Evolutionary conservation across 2,329 filamentous ascomycete genomes (phyloP).

Genomic region (Colletotrichum sp.): DNA sequence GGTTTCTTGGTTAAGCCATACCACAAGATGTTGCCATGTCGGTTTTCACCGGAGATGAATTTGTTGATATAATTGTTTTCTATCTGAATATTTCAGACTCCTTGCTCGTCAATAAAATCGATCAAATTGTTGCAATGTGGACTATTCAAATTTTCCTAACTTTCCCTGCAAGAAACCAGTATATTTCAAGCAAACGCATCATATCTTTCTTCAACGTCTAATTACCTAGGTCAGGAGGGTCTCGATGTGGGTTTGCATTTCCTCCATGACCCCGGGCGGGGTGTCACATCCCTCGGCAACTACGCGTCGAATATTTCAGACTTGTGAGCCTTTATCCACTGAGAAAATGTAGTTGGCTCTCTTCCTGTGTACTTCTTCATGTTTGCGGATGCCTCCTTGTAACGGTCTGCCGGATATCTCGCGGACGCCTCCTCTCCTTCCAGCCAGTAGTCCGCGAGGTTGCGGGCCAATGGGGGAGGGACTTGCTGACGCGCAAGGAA

Average conservation of each 20-base stretch:
- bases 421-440: not conserved
- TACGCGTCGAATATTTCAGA: not conserved
- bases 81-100: not conserved
- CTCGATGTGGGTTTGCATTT: not conserved
- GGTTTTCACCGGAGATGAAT: not conserved
- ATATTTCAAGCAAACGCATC: not conserved
- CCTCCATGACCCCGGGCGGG: not conserved
- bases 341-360: not conserved
- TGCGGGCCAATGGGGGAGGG: not conserved
- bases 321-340: not conserved
- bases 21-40: not conserved
- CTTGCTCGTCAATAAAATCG: not conserved
- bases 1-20: not conserved
- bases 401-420: not conserved
- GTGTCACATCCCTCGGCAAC: fast-evolving
- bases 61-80: fast-evolving
- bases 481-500: not conserved
- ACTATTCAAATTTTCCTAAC: not conserved
- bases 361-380: not conserved
- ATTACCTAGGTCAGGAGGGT: not conserved
- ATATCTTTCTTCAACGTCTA: not conserved
- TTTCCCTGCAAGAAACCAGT: not conserved
- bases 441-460: not conserved
- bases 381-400: not conserved
- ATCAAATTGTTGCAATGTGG: not conserved